Base-by-base conservation (phyloP, 2,329 filamentous ascomycete genomes). In the Aaosphaeria arxii region DNA sequence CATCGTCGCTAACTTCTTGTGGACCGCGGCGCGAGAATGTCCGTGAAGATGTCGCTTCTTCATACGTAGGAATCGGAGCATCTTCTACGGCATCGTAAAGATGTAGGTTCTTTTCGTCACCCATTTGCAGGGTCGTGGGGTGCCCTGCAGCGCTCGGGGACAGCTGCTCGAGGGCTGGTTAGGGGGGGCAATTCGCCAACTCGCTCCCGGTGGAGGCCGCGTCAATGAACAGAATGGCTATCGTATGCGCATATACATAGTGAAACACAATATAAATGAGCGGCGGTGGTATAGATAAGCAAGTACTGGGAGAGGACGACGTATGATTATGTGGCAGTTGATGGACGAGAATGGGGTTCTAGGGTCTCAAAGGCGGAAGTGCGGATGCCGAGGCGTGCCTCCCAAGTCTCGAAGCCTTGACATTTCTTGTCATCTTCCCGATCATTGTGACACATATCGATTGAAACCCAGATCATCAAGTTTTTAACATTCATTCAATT, bases 51-150 rank as follows among this genome's bases (percentile, higher is more conserved):
- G 82, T 80, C 54, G 89, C 89, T 74, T 95, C 89, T 70, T 92
- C 89, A 71, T 94, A 94, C 40, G 85, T 84, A 30, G 89, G 89
- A 66, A 94, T 92, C 31, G 89, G 87, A 41, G 87, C 77, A 53
- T 78, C 73, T 62, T 82, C 79, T 69, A 58, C 48, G 43, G 59
- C 54, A 24, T 70, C 64, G 58, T 72, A 72, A 40, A 51, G 51
- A 53, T 72, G 67, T 24, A 24, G 17, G 17, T 24, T 24, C 48
- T 72, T 72, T 58, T 71, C 69, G 60, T 70, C 67, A 48, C 59
- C 51, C 69, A 72, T 71, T 51, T 58, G 51, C 24, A 30, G 51
- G 52, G 44, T 35, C 50, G 39, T 31, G 43, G 44, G 43, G 46
- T 36, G 51, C 45, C 46, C 41, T 40, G 41, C 45, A 48, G 49